Evolutionary conservation across 1,284 basidiomycete species (phyloP), one percentile per base, ranked within the genome.

Genomic region (Ceratobasidium sp.): DNA sequence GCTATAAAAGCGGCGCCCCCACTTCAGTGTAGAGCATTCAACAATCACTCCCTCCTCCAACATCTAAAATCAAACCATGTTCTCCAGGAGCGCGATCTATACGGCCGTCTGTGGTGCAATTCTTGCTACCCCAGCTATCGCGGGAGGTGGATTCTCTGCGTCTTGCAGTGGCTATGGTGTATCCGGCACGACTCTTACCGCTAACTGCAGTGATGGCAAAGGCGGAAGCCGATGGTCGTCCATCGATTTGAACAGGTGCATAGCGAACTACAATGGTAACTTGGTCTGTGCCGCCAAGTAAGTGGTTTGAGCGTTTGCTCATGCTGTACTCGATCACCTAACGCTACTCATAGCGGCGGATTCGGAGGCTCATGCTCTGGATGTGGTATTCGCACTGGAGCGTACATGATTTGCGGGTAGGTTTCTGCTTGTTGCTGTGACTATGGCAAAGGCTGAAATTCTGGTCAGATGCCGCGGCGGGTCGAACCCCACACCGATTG

Each of bases 361-460:
- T 59, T 41, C 21, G 57, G 57, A 18, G 57, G 36, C n/a, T 59
- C 39, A 41, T 43, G 57, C 57, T 43, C 36, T 43, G 57, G 57
- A 28, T 59, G 36, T 23, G 1, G 0, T 3, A 59, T 59, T 43
- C 57, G 57, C n/a, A 59, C 57, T 12, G 57, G 57, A 12, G n/a
- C 57, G 1, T 59, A 59, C 16, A 59, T 59, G 57, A 59, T 59
- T 26, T 59, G 57, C 36, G 18, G 36, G 57, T 59, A 41, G 43
- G 57, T 43, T n/a, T n/a, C n/a, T n/a, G 36, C 8, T 39, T 6
- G 36, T 39, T 14, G 14, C 14, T 39, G 14, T 16, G n/a, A 14
- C 16, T 39, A n/a, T 26, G 8, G 1, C 18, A 10, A 23, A 14
- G 14, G 3, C 39, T 43, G 26, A 59, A 26, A 4, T 0, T 43